Percentiles rank a stretch among this genome's conserved stretches.
These are phyloP conservation scores for Euclidium syriacum DNA, from an alignment of 345 rosid genomes.

Conservation along the genomic window DNA sequence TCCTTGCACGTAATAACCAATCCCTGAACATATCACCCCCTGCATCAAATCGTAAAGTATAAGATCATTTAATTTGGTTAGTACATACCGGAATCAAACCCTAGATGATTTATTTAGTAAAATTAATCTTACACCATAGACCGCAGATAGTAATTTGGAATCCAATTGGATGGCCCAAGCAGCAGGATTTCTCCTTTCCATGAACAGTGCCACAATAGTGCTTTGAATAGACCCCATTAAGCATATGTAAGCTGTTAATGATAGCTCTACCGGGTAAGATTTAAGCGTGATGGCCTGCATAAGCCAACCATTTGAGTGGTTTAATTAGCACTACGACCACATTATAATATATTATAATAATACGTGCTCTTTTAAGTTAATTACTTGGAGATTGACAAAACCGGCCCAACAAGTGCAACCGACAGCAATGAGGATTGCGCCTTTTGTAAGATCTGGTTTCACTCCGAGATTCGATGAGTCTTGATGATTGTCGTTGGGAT, in stretches of 20 bases:
- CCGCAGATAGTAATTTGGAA: constrained; percentile 46
- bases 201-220: constrained; percentile 42
- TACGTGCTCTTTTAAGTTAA: neutral
- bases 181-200: constrained; percentile 42
- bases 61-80: neutral
- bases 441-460: constrained; percentile 50
- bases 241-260: constrained; percentile 73
- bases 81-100: neutral
- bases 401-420: constrained; percentile 61
- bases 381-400: constrained; percentile 66
- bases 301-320: neutral
- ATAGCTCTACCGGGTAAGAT: constrained; percentile 74
- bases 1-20: constrained; percentile 54
- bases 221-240: constrained; percentile 63
- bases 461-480: constrained; percentile 13
- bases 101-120: neutral
- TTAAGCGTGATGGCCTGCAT: constrained; percentile 59
- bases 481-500: constrained; percentile 14
- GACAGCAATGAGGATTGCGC: constrained; percentile 42
- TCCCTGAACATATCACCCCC: constrained; percentile 59
- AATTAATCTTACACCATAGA: constrained; percentile 55
- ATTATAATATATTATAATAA: neutral
- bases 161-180: constrained; percentile 67
- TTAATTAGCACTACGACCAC: neutral
- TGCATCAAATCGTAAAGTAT: constrained; percentile 20